Evolutionary conservation across 208 protist species (phyloP).

Genomic region (Sergeia podlipaevii): DNA sequence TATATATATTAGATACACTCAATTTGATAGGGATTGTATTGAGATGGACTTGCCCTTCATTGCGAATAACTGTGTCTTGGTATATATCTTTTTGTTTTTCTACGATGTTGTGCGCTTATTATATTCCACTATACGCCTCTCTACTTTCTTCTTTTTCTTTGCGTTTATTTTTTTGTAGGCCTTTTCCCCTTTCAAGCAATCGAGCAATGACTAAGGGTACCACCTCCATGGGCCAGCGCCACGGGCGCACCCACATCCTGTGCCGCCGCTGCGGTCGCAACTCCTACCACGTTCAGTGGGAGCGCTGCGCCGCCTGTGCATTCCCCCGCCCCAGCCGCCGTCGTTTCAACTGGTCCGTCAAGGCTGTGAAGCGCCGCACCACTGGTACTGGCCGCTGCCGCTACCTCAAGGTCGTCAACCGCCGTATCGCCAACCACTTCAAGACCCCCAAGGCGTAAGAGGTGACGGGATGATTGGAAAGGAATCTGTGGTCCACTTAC

Average conservation of each 20-base stretch:
- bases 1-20: too few relatives aligned
- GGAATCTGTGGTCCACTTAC: too few relatives aligned
- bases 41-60: too few relatives aligned
- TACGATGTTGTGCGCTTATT: neutral
- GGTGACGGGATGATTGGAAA: too few relatives aligned
- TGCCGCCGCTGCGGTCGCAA: slow-evolving; percentile 97
- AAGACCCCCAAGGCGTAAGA: slow-evolving; percentile 82
- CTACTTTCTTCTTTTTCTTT: slow-evolving; percentile 5
- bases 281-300: slow-evolving; percentile 98
- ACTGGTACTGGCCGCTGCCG: slow-evolving; percentile 98
- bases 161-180: neutral
- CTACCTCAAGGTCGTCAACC: slow-evolving; percentile 96
- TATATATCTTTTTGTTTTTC: neutral
- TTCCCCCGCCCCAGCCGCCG: slow-evolving; percentile 96
- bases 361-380: slow-evolving; percentile 97
- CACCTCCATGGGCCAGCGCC: slow-evolving; percentile 88
- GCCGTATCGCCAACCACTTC: slow-evolving; percentile 98
- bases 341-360: slow-evolving; percentile 97
- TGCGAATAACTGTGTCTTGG: slow-evolving; percentile 9
- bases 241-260: slow-evolving; percentile 95
- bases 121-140: slow-evolving; percentile 2
- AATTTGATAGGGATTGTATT: too few relatives aligned
- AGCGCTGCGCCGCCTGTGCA: slow-evolving; percentile 97
- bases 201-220: slow-evolving; percentile 88
- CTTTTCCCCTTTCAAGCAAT: slow-evolving; percentile 5